phyloP scores from a whole-genome alignment of 2,329 filamentous ascomycete species.

The Alternaria sp. region DNA sequence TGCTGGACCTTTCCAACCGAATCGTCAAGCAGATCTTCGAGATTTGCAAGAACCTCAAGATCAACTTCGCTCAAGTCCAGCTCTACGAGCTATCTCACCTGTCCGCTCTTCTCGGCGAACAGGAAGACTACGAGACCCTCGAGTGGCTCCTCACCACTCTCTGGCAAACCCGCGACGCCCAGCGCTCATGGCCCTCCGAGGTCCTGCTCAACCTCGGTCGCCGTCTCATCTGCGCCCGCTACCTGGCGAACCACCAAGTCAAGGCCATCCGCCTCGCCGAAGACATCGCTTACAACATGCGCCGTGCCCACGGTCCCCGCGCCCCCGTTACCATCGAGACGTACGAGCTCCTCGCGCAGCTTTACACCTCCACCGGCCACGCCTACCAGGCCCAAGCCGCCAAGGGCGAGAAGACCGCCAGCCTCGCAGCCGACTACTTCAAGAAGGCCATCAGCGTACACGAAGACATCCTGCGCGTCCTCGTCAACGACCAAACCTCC shows the following conservation, averaged over 20 bases:
- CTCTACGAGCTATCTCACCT: conserved; percentile 52
- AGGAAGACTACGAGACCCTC: conserved; percentile 54
- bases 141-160: conserved; percentile 48
- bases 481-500: conserved; percentile 28
- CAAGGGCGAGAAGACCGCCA: conserved; percentile 43
- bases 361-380: conserved; percentile 55
- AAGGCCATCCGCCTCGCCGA: conserved; percentile 54
- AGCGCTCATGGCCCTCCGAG: conserved; percentile 41
- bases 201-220: conserved; percentile 61
- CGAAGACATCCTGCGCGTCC: conserved; percentile 43
- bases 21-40: conserved; percentile 53
- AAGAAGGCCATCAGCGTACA: conserved; percentile 45
- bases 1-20: conserved; percentile 48
- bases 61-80: conserved; percentile 54
- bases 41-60: conserved; percentile 49
- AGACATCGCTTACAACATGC: conserved; percentile 63
- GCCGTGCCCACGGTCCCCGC: conserved; percentile 59
- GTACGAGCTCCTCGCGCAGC: conserved; percentile 57
- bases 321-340: conserved; percentile 58
- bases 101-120: conserved; percentile 53
- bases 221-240: conserved; percentile 60
- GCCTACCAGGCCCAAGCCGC: conserved; percentile 47
- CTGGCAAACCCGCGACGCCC: conserved; percentile 46
- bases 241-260: conserved; percentile 55
- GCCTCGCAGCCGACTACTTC: conserved; percentile 48